Base-by-base conservation (phyloP, 805 yeast species). In the Suhomyces sp. region DNA sequence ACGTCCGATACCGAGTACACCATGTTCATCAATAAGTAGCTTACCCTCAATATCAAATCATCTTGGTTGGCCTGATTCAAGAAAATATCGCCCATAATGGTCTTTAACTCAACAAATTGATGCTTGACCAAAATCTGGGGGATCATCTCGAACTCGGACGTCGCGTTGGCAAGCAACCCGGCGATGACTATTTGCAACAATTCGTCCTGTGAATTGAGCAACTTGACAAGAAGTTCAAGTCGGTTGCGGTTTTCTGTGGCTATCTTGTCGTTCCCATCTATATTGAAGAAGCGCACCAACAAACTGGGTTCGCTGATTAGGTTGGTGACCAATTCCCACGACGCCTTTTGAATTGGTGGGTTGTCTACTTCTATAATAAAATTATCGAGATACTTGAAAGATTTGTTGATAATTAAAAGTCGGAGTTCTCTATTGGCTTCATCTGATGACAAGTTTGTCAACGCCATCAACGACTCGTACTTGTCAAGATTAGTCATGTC, bases 251-350 rank as follows among this genome's bases (percentile, higher is more conserved):
- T 63, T 21, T 62, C 70, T 3, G 53, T 24, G 46, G 60, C 62
- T 15, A 35, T 46, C 6, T 37, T 37, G 4, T 33, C 22, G 20
- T 35, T 24, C 6, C 43, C 12, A 4, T 63, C 78, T 13, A 81
- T 71, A 57, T 85, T 83, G 70, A 87, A 87, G 58, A 86, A 78
- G 53, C 81, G 80, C 1, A 81, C 84, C 31, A 82, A 65, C 60
- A 72, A 50, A 6, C 54, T 44, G 0, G 78, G 78, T 24, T 64
- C 66, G 37, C 51, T 70, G 60, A 83, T 77, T 45, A 87, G 63
- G 61, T 87, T 87, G 53, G 86, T 79, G 8, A 86, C 64, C 15
- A 87, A 75, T 60, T 87, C 91, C 66, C 87, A 72, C 0, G 84
- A 58, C 0, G 89, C 82, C 47, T 81, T 71, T 61, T 85, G 89